Evolutionary conservation across 495 filamentous ascomycete species (phyloP), one percentile per base, ranked within the genome.

Genomic region (Aspergillus egyptiacus): DNA sequence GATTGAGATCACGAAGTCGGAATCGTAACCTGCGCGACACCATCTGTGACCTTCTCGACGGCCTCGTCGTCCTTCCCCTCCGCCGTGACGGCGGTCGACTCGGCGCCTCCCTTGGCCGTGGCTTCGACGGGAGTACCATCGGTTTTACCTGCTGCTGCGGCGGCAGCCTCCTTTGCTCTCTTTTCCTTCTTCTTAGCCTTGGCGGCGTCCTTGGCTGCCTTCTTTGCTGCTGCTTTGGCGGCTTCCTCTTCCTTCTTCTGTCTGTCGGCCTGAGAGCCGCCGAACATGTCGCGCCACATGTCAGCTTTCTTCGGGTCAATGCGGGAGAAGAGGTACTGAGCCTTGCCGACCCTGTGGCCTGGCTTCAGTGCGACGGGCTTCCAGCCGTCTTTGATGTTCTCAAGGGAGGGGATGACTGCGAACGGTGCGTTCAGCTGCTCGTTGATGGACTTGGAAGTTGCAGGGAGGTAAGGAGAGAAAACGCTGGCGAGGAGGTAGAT

Each of bases 281-380:
- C 91, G 61, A 85, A 97, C 57, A 72, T 69, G 30, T 82, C 79
- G 44, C 82, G 80, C 91, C 91, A 97, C 61, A 88, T 82, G 18
- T 83, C 75, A 15, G 83, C 85, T 70, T 89, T 91, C 70, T 85
- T 85, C 14, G 84, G 75, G 45, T 91, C 84, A 51, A 96, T 95
- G 39, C 71, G 73, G n/a, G 79, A 77, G 72, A 97, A 97, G 27
- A 97, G 74, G 54, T 91, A 85, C 50, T 78, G 75, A 2, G 91
- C 82, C 61, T 85, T 86, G 53, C 88, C 87, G 49, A 97, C 82
- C 56, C 82, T 81, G 66, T 96, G 89, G 41, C 85, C 85, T 0
- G 81, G 73, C 55, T 83, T 76, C 35, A 95, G 65, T 24, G 67
- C 71, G 25, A 70, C 65, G 20, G 77, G 68, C 46, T 78, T 70